Conservation (phyloP, 495 filamentous ascomycete species). For the Podospora pseudoanserina region DNA sequence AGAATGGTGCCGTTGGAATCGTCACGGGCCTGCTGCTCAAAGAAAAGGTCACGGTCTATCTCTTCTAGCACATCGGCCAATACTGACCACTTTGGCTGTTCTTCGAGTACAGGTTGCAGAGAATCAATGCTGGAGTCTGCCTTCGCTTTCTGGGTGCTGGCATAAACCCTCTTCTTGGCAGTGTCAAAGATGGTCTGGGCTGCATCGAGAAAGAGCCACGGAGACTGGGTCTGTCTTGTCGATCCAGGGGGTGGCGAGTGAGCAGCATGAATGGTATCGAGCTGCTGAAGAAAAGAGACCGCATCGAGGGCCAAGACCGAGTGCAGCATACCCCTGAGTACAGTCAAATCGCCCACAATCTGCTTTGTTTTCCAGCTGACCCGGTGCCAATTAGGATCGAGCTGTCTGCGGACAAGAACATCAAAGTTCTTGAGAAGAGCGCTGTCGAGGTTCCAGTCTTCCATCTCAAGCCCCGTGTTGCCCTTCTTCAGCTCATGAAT, state of each 20-base stretch:
- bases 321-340: constrained; percentile 83
- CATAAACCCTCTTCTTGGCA: constrained; percentile 85
- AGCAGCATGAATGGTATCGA: constrained; percentile 90
- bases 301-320: constrained; percentile 82
- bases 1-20: constrained; percentile 87
- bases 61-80: constrained; percentile 85
- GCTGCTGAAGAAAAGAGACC: constrained; percentile 85
- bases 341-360: constrained; percentile 82
- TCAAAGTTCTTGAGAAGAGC: constrained; percentile 93
- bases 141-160: constrained; percentile 42
- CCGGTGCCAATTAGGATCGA: constrained; percentile 96
- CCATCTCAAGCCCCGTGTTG: constrained; percentile 88
- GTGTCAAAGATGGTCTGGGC: constrained; percentile 92
- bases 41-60: constrained; percentile 86
- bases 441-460: constrained; percentile 95
- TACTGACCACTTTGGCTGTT: constrained; percentile 88
- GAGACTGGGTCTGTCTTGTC: constrained; percentile 82
- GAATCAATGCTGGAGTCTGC: constrained; percentile 52
- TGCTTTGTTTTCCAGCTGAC: constrained; percentile 92
- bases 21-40: constrained; percentile 69
- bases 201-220: constrained; percentile 95
- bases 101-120: constrained; percentile 86
- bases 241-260: constrained; percentile 85
- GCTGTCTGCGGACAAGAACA: constrained; percentile 77
- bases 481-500: constrained; percentile 87